A percentile compares a stretch with the other conserved stretches of the same genome.
Evolutionary conservation across 2,329 filamentous ascomycete species (phyloP).

Genomic region (Pseudogymnoascus sp.): DNA sequence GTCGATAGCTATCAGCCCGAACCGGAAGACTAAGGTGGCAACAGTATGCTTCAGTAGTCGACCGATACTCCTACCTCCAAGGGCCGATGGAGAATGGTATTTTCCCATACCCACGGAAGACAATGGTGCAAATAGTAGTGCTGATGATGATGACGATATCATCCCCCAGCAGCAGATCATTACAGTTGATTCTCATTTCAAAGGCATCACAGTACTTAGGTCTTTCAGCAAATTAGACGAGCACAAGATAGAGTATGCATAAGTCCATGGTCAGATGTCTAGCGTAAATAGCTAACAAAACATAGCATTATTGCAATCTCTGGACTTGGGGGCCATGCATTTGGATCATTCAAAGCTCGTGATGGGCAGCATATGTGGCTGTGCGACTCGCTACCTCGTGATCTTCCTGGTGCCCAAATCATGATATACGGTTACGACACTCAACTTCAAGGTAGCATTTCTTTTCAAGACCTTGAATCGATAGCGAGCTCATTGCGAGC

Average conservation of each 20-base stretch:
- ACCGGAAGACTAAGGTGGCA: not conserved
- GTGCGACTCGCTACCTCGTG: not conserved
- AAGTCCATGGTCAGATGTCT: not conserved
- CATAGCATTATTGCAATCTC: not conserved
- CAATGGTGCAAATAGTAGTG: not conserved
- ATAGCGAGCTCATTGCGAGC: not conserved
- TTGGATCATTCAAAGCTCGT: not conserved
- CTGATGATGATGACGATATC: not conserved
- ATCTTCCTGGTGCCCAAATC: not conserved
- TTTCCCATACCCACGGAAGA: not conserved
- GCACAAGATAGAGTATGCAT: not conserved
- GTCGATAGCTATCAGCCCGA: not conserved
- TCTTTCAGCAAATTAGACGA: not conserved
- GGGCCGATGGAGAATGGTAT: not conserved
- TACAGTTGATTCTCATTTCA: conserved; percentile 1
- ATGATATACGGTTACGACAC: conserved; percentile 3
- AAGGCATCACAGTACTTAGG: not conserved
- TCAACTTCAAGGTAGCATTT: not conserved
- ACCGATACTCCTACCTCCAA: not conserved
- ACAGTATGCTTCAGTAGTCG: not conserved
- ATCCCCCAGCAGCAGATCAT: not conserved
- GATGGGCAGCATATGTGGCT: not conserved
- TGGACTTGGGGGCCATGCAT: not conserved
- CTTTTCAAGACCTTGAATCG: not conserved
- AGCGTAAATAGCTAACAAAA: not conserved